Conservation (phyloP, 1,139 yeast genomes). For the Pichia sp. region DNA sequence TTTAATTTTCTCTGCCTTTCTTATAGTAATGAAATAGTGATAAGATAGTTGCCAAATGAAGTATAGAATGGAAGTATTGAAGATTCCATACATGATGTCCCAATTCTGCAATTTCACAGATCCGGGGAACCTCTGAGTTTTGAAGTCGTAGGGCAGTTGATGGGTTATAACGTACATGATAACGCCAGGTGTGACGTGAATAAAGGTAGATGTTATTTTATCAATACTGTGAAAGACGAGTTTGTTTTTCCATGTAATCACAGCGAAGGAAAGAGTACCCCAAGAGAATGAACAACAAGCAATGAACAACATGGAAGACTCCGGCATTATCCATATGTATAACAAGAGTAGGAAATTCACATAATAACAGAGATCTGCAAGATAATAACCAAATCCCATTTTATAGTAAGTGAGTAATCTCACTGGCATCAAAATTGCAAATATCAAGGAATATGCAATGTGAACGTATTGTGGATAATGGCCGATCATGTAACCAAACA, state of each 20-base stretch:
- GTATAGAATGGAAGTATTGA: slow-evolving; percentile 79
- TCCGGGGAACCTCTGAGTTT: slow-evolving; percentile 66
- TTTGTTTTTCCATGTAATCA: slow-evolving; percentile 93
- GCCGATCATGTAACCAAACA: slow-evolving; percentile 74
- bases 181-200: slow-evolving; percentile 86
- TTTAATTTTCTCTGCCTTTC: slow-evolving; percentile 70
- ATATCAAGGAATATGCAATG: slow-evolving; percentile 58
- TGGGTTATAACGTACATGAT: slow-evolving; percentile 86
- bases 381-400: slow-evolving; percentile 70
- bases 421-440: slow-evolving; percentile 69
- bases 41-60: slow-evolving; percentile 87
- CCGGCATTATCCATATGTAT: slow-evolving; percentile 79
- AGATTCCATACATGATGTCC: slow-evolving; percentile 64
- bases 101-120: slow-evolving; percentile 61
- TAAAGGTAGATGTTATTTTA: slow-evolving; percentile 87
- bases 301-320: slow-evolving; percentile 62
- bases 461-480: slow-evolving; percentile 73
- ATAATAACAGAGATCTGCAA: slow-evolving; percentile 92
- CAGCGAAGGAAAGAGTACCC: slow-evolving; percentile 92
- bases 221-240: slow-evolving; percentile 87
- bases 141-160: slow-evolving; percentile 53
- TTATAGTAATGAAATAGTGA: slow-evolving; percentile 86
- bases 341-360: slow-evolving; percentile 65
- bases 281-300: slow-evolving; percentile 81
- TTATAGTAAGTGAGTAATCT: slow-evolving; percentile 79